Base-by-base conservation (phyloP, 2,329 filamentous ascomycete species). In the Penicillium sp. region DNA sequence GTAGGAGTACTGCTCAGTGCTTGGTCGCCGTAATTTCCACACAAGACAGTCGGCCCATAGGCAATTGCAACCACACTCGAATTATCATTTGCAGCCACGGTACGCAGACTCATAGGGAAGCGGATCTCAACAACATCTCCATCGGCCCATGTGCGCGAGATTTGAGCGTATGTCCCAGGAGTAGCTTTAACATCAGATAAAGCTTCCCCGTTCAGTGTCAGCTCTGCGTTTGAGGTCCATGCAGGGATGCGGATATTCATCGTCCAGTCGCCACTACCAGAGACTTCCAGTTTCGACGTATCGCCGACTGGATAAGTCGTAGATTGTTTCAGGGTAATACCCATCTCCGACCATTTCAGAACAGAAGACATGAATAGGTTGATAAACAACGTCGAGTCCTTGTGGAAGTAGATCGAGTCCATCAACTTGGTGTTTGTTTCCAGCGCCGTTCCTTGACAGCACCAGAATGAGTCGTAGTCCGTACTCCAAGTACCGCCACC, bases 401-500 rank as follows among this genome's bases (percentile, higher is more conserved):
- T 74, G 44, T 78, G 71, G 44, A 76, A 80, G 69, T 82, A 83
- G 51, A 83, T 78, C 0, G 79, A 81, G 61, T 83, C 81, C 70
- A 77, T 78, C 11, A 82, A 65, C 63, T 82, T 82, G 0, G 81
- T 83, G 61, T 83, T 82, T 0, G 77, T 81, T 69, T 83, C 81
- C 2, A 82, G 55, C 0, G 74, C 78, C 0, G 80, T 82, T 1
- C 79, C 80, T 61, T 82, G 78, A 52, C 80, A 82, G 64, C 80
- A 83, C 81, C 81, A 82, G 65, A 81, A 80, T 0, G 77, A 79
- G 47, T 78, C 69, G 60, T 82, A 80, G 58, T 82, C 79, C 1
- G 81, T 82, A 42, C 77, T 80, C 78, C 79, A 83, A 0, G 79
- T 82, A 24, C 81, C 80, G 0, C 81, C 80, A 8, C 81, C 80